Base-by-base conservation (phyloP, 176 grass and related monocot species). In the Poa pratensis region DNA sequence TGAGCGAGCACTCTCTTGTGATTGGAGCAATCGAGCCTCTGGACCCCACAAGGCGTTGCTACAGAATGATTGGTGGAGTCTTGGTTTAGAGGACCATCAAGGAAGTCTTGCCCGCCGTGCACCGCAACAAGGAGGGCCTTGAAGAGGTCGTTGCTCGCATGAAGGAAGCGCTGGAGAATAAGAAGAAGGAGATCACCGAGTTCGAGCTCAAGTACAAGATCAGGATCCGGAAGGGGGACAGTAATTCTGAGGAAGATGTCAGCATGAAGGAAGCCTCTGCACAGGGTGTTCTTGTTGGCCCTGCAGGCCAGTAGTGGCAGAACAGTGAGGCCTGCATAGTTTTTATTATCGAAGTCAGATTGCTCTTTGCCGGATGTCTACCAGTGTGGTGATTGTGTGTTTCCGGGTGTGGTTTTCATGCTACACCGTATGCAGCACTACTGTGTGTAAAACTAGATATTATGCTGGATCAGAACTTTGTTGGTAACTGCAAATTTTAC, bases 161-260 rank as follows among this genome's bases (percentile, higher is more conserved):
- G 75, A 85, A 99, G 0, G 93, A 94, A 76, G 79, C 93, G 0
- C 82, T 99, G 46, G 93, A 99, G 86, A 96, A 75, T 30, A 94
- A 99, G 27, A 96, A 91, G 87, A 89, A 92, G 58, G 93, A 99
- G 79, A 84, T 94, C 49, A 79, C 89, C 0, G 91, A 99, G 75
- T 96, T 96, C 5, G 91, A 99, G 85, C 76, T 96, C 50, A 99
- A 91, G 88, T 96, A 94, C 80, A 94, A 99, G 90, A 99, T 99
- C 77, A 92, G 91, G 70, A 96, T 94, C 64, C 88, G 46, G 74
- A 92, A 88, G 60, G 87, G 75, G 0, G 95, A 92, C 46, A 88
- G 8, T 9, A 62, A 87, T 0, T 12, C 86, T 0, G 76, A 78
- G 16, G 89, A 42, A 42, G 40, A 91, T 77, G 71, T 70, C 14